phyloP scores from a whole-genome alignment of 108 stramenopile genomes.

The Craspedostauros australis region DNA sequence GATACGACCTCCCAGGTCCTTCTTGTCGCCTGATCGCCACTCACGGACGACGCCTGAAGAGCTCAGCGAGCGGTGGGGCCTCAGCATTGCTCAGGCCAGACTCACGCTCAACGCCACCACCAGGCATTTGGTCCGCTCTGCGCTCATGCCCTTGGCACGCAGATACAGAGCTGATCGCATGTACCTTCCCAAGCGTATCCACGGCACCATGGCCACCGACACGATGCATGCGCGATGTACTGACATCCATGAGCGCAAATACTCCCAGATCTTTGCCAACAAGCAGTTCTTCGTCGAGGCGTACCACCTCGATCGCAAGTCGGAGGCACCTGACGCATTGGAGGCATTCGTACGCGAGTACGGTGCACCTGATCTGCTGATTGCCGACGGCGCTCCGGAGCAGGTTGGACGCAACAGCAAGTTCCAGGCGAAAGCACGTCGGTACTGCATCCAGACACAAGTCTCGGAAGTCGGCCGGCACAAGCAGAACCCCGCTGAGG shows the following conservation, averaged over 20 bases:
- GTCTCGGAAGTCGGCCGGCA: slow-evolving; percentile 3
- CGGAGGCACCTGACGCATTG: too few relatives aligned
- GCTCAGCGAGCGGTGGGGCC: slow-evolving; percentile 5
- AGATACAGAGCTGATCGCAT: slow-evolving; percentile 17
- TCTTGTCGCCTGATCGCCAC: neutral
- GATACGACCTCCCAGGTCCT: neutral
- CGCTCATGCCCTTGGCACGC: slow-evolving; percentile 11
- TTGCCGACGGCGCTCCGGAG: neutral
- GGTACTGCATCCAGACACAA: neutral
- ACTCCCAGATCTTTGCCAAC: too few relatives aligned
- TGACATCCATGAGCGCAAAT: neutral
- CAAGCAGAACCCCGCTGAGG: slow-evolving; percentile 16
- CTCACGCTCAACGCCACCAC: slow-evolving; percentile 14
- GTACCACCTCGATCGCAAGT: too few relatives aligned
- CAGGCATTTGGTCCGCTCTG: slow-evolving; percentile 7
- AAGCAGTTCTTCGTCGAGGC: too few relatives aligned
- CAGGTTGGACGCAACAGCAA: slow-evolving; percentile 2
- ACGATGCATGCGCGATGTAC: neutral
- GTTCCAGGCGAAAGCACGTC: too few relatives aligned
- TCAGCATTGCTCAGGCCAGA: slow-evolving; percentile 11
- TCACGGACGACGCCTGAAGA: neutral
- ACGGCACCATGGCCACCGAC: slow-evolving; percentile 13
- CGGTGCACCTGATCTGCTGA: neutral
- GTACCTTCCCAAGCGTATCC: neutral
- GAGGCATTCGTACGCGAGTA: too few relatives aligned